These are phyloP conservation scores for Chenopodium album DNA, from an alignment of 148 eudicot genomes.

Conservation along the genomic window DNA sequence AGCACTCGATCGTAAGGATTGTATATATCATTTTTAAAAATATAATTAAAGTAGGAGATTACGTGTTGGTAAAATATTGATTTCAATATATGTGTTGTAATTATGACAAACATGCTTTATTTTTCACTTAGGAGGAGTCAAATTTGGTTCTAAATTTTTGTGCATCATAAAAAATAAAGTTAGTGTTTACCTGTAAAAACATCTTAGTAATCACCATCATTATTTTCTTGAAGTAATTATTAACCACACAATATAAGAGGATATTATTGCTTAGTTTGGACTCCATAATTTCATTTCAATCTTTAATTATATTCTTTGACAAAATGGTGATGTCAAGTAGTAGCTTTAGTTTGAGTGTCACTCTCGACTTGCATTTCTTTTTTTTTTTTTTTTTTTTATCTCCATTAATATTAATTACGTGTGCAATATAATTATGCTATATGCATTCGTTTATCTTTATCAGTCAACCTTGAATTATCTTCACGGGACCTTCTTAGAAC, in stretches of 20 bases:
- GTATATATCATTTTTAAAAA: too few species aligned
- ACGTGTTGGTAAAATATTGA: not conserved
- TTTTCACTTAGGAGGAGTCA: constrained; percentile 1
- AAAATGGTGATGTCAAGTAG: constrained; percentile 1
- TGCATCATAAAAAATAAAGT: not conserved
- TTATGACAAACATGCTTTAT: not conserved
- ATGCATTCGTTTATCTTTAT: constrained; percentile 5
- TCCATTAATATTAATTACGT: not conserved
- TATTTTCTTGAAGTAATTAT: not conserved
- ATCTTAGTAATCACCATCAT: not conserved
- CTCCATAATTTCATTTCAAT: not conserved
- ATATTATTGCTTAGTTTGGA: not conserved
- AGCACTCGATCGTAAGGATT: too few species aligned
- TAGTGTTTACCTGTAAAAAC: not conserved
- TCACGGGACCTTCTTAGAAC: not conserved
- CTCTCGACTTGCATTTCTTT: not conserved
- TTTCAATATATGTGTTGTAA: not conserved
- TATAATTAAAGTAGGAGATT: not conserved
- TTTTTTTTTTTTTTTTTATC: not conserved
- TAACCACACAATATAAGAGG: constrained; percentile 2
- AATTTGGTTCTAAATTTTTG: not conserved
- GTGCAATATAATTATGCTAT: not conserved
- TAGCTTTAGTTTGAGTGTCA: not conserved
- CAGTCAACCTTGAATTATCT: not conserved
- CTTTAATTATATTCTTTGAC: constrained; percentile 12